Percentiles rank a stretch among this genome's conserved stretches.
phyloP scores from a whole-genome alignment of 352 stramenopile genomes.

The Pythium apleroticum region DNA sequence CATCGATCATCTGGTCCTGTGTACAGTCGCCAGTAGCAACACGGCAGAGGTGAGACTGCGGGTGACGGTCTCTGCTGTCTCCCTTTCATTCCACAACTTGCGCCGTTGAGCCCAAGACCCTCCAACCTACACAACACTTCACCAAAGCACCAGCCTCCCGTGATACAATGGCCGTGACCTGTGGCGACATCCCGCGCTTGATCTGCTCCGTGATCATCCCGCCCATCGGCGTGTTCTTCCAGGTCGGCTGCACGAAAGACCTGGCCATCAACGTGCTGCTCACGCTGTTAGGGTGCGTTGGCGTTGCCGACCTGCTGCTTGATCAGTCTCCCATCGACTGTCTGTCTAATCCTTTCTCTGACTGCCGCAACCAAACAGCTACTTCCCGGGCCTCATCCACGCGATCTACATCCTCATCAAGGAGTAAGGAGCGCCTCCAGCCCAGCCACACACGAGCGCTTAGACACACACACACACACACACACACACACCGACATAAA shows the following conservation, averaged over 20 bases:
- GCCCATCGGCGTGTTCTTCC: conserved; percentile 31
- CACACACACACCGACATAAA: too few species aligned
- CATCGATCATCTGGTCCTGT: too few species aligned
- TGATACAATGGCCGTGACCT: conserved; percentile 22
- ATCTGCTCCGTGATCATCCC: conserved; percentile 50
- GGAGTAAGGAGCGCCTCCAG: conserved; percentile 11
- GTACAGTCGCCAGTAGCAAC: too few species aligned
- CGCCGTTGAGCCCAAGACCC: background rate
- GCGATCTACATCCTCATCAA: conserved; percentile 27
- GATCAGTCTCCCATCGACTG: too few species aligned
- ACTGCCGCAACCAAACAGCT: too few species aligned
- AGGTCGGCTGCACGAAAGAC: conserved; percentile 29
- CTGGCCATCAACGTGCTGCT: conserved; percentile 31
- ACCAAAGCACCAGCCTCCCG: background rate
- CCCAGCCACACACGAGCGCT: too few species aligned
- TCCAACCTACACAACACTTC: background rate
- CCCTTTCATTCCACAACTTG: conserved; percentile 11
- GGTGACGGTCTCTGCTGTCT: too few species aligned
- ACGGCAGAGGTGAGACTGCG: too few species aligned
- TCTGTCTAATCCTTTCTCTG: too few species aligned
- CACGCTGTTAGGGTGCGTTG: conserved; percentile 30
- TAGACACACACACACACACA: too few species aligned
- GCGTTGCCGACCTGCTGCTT: too few species aligned
- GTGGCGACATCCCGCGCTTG: conserved; percentile 46
- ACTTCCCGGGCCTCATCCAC: conserved; percentile 24